phyloP scores from a whole-genome alignment of 2,329 filamentous ascomycete genomes.

The Colletotrichum sp. region DNA sequence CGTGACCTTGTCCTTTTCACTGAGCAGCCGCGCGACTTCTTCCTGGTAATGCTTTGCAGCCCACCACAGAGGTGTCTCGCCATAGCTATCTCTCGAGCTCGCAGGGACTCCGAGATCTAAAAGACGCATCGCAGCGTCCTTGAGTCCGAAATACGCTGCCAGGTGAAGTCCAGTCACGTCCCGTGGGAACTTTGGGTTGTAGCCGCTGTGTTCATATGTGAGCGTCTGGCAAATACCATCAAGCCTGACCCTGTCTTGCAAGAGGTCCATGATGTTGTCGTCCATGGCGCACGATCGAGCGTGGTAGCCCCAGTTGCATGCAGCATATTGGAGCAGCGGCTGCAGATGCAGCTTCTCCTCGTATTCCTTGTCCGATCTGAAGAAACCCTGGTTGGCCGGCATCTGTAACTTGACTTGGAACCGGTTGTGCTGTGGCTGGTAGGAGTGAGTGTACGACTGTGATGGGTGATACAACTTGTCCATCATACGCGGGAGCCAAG shows the following conservation, averaged over 20 bases:
- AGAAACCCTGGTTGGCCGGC: neutral
- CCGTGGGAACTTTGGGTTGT: neutral
- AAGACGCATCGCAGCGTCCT: neutral
- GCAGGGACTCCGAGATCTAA: neutral
- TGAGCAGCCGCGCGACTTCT: neutral
- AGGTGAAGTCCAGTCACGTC: neutral
- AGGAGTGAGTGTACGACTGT: neutral
- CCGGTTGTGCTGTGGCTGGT: neutral
- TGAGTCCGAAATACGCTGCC: neutral
- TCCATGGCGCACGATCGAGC: fast-evolving
- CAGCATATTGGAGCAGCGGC: neutral
- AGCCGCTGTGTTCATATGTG: neutral
- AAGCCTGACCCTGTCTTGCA: neutral
- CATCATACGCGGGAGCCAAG: neutral
- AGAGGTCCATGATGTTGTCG: neutral
- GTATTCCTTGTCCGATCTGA: neutral
- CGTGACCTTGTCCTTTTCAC: neutral
- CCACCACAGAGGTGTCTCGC: neutral
- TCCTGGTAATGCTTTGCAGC: neutral
- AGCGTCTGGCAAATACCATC: neutral
- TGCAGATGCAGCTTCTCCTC: neutral
- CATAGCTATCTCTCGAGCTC: neutral
- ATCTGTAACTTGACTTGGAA: neutral
- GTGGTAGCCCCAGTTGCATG: neutral
- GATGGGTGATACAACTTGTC: neutral